Percentiles rank a stretch among this genome's conserved stretches.
Evolutionary conservation across 73 alveolate species (phyloP).

Genomic region (Diophrys sp.): DNA sequence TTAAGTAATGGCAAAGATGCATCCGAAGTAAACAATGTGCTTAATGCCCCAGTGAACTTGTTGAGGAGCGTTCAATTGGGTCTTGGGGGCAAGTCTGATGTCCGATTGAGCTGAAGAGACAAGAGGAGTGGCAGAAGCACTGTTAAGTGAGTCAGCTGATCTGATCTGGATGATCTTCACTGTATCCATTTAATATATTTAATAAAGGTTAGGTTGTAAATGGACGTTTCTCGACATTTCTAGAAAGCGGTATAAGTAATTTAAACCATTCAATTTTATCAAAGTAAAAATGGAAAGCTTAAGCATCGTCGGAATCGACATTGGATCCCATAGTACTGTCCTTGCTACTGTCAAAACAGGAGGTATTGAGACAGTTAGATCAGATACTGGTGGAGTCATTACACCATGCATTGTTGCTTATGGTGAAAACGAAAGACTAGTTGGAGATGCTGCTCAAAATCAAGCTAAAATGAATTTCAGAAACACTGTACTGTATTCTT

Average conservation of each 20-base stretch:
- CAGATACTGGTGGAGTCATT: not conserved
- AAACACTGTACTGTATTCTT: slow-evolving; percentile 62
- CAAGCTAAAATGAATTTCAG: slow-evolving; percentile 51
- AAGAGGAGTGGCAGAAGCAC: not conserved
- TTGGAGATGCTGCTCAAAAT: slow-evolving; percentile 9
- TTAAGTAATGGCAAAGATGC: not conserved
- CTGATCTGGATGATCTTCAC: not conserved
- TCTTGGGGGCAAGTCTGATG: not conserved
- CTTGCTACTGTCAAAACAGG: not conserved
- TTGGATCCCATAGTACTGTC: too few species aligned
- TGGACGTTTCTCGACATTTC: too few species aligned
- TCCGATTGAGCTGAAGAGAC: not conserved
- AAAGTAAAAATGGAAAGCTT: too few species aligned
- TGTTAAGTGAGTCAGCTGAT: too few species aligned
- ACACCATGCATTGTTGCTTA: slow-evolving; percentile 4
- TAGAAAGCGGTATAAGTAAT: too few species aligned
- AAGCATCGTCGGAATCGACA: too few species aligned
- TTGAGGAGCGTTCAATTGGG: not conserved
- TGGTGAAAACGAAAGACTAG: slow-evolving; percentile 1
- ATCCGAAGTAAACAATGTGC: not conserved
- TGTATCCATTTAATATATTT: not conserved
- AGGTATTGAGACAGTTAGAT: not conserved
- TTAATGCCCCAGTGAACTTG: not conserved
- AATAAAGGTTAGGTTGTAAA: too few species aligned
- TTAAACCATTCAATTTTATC: too few species aligned